Evolutionary conservation across 441 rosid species (phyloP), one percentile per base, ranked within the genome.

Genomic region (Mallotus japonicus): DNA sequence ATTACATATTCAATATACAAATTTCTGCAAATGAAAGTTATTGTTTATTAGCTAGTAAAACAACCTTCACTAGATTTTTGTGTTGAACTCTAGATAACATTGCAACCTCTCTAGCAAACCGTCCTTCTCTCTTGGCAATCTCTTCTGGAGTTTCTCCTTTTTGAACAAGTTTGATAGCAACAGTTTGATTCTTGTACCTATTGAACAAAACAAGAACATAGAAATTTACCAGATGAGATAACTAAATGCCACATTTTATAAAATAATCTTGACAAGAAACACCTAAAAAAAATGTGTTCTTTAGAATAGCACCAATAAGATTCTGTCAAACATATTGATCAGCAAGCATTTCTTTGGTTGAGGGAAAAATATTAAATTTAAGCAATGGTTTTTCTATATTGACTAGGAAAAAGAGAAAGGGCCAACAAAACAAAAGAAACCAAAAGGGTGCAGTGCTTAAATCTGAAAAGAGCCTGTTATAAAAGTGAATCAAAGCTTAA

Each of bases 21-120:
- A 17, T 64, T 65, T 62, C 61, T 49, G 60, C 66, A 66, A 74
- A 16, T 20, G 22, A 50, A 64, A 73, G 63, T 53, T 8, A 11
- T 24, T 17, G 32, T 24, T 70, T 28, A 28, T 28, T 34, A 42
- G 54, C 68, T 63, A 71, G 32, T 12, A 44, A 62, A 79, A 58
- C 73, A 82, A 92, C 99, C 99, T 92, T 95, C 68, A 92, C 98
- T 53, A 95, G 84, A 83, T 91, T 95, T 74, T 85, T 91, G 85
- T 95, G 98, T 77, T 90, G 91, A 70, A 95, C 99, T 88, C 87
- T 88, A 49, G 98, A 91, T 73, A 95, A 75, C 98, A 95, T 92
- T 2, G 87, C 88, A 63, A 95, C 89, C 84, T 92, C 99, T 85
- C 99, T 87, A 0, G 87, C 91, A 82, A 92, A 95, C 70, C 97